Conservation (phyloP, 495 filamentous ascomycete genomes). For the Annulohypoxylon bovei region DNA sequence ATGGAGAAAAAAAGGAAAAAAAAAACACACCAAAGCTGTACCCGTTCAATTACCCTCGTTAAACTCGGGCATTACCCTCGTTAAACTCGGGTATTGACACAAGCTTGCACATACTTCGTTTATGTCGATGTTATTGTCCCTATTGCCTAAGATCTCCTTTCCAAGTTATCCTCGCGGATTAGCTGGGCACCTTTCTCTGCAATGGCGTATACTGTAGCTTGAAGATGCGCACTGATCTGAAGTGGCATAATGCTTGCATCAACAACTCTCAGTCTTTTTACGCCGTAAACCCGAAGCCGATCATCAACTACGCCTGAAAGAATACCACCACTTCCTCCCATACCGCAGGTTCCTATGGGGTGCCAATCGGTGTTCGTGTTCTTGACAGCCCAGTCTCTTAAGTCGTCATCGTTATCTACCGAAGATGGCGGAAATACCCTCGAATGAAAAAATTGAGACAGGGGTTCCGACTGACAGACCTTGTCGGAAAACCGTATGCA, state of each 20-base stretch:
- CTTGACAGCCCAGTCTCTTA: neutral
- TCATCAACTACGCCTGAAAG: slow-evolving; percentile 10
- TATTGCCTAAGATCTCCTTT: neutral
- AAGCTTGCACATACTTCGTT: too few relatives aligned
- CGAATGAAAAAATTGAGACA: neutral
- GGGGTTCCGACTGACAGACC: neutral
- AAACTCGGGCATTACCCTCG: too few relatives aligned
- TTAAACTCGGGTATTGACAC: too few relatives aligned
- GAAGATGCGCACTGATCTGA: slow-evolving; percentile 7
- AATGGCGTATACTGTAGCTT: slow-evolving; percentile 8
- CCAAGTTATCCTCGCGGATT: neutral
- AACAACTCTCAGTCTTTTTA: neutral
- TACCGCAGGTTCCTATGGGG: neutral
- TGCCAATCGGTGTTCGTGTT: slow-evolving; percentile 3
- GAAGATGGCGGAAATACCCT: neutral
- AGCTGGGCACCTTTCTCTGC: neutral
- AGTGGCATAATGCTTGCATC: slow-evolving; percentile 12
- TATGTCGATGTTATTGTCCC: neutral
- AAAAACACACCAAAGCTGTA: too few relatives aligned
- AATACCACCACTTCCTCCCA: neutral
- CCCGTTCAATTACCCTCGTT: too few relatives aligned
- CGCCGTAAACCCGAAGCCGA: slow-evolving; percentile 4
- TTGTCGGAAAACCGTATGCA: neutral
- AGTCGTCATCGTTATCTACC: neutral
- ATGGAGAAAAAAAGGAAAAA: too few relatives aligned